These are phyloP conservation scores for Citrullus amarus DNA, from an alignment of 306 rosid species.

Conservation along the genomic window DNA sequence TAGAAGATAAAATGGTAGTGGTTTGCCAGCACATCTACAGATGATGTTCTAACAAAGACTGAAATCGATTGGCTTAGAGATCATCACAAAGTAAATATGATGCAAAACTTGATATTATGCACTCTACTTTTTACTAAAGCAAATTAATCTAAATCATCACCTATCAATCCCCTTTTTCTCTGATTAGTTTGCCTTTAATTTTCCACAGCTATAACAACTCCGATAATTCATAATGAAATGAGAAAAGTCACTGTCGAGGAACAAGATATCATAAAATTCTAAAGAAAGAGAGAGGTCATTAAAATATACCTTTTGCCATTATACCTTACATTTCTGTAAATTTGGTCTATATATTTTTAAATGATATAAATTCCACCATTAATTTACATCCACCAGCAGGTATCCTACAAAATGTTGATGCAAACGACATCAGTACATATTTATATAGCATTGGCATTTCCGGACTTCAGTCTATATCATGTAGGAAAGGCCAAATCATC, in stretches of 20 bases:
- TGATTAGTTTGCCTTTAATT: neutral
- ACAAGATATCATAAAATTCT: neutral
- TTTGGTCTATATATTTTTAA: neutral
- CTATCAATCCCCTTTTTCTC: neutral
- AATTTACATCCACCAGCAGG: neutral
- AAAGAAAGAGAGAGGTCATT: neutral
- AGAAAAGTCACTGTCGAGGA: neutral
- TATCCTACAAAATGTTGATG: neutral
- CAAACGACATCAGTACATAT: neutral
- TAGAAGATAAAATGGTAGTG: conserved; percentile 1
- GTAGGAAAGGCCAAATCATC: neutral
- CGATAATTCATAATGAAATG: neutral
- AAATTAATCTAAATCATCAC: neutral
- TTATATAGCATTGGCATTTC: neutral
- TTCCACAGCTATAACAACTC: neutral
- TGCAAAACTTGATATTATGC: neutral
- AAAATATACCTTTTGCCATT: neutral
- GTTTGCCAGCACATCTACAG: conserved; percentile 6
- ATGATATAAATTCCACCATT: neutral
- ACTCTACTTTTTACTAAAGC: conserved; percentile 3
- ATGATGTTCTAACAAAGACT: conserved; percentile 2
- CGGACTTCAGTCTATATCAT: neutral
- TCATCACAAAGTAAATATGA: conserved; percentile 4
- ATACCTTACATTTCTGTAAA: neutral
- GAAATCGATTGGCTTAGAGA: neutral